Evolutionary conservation across 169 alveolate genomes (phyloP).

Genomic region (Plasmodium inui): DNA sequence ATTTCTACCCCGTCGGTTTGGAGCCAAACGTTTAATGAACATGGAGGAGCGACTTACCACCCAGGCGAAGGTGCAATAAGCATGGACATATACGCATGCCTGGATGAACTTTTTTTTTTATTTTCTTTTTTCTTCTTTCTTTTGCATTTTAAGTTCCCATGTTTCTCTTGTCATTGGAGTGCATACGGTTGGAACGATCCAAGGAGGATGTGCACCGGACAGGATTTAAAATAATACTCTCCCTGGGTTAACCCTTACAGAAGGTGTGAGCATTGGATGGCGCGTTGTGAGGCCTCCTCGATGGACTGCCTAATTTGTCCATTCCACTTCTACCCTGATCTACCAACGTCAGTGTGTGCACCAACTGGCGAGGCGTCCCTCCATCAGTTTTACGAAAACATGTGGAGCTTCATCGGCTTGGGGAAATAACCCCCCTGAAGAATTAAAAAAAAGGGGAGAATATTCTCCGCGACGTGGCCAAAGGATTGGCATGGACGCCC

Average conservation of each 20-base stretch:
- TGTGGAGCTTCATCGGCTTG: background rate
- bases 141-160: background rate
- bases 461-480: background rate
- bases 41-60: background rate
- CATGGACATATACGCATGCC: background rate
- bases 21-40: background rate
- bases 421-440: background rate
- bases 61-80: background rate
- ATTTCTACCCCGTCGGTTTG: background rate
- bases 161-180: background rate
- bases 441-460: background rate
- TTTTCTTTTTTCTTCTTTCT: background rate
- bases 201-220: background rate
- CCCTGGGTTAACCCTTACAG: background rate
- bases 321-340: background rate
- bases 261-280: background rate
- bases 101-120: background rate
- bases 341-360: background rate
- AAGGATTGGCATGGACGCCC: background rate
- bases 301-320: background rate
- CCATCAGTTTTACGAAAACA: background rate
- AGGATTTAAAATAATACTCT: background rate
- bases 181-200: background rate
- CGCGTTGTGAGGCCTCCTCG: background rate
- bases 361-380: background rate